phyloP scores from a whole-genome alignment of 495 filamentous ascomycete species.

The Penicillium odoratum region DNA sequence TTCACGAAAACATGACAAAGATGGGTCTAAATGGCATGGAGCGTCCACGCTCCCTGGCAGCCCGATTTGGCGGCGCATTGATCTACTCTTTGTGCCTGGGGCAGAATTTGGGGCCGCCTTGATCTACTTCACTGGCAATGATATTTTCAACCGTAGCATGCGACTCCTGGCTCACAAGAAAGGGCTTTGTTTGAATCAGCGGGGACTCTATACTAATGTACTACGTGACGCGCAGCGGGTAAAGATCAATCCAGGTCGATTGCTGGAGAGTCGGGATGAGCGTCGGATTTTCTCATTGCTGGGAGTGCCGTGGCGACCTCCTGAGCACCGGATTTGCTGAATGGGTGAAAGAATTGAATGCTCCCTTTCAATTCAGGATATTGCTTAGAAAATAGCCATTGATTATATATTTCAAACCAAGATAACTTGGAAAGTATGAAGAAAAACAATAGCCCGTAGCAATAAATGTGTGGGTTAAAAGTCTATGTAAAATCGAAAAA shows the following conservation, averaged over 20 bases:
- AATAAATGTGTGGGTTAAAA: neutral
- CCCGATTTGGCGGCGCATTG: constrained; percentile 74
- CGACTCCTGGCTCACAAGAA: constrained; percentile 80
- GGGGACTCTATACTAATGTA: constrained; percentile 75
- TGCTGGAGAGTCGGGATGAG: constrained; percentile 79
- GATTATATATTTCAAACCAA: neutral
- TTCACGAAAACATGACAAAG: constrained; percentile 27
- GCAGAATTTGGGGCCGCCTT: constrained; percentile 82
- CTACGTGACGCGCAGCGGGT: constrained; percentile 54
- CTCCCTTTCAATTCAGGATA: neutral
- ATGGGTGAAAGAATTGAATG: neutral
- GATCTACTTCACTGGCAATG: constrained; percentile 95
- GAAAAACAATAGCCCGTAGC: neutral
- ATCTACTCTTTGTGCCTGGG: constrained; percentile 83
- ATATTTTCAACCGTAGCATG: constrained; percentile 93
- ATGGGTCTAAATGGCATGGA: constrained; percentile 84
- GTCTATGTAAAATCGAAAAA: neutral
- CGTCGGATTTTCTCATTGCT: constrained; percentile 82
- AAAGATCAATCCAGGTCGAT: constrained; percentile 68
- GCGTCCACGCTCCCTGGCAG: constrained; percentile 65
- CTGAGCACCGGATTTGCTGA: constrained; percentile 72
- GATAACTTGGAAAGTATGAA: neutral
- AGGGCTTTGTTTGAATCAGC: constrained; percentile 83
- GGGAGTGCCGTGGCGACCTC: constrained; percentile 84
- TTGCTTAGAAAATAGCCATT: neutral